A percentile compares a stretch with the other conserved stretches of the same genome.
Evolutionary conservation across 306 rosid species (phyloP).

Genomic region (Morella rubra): DNA sequence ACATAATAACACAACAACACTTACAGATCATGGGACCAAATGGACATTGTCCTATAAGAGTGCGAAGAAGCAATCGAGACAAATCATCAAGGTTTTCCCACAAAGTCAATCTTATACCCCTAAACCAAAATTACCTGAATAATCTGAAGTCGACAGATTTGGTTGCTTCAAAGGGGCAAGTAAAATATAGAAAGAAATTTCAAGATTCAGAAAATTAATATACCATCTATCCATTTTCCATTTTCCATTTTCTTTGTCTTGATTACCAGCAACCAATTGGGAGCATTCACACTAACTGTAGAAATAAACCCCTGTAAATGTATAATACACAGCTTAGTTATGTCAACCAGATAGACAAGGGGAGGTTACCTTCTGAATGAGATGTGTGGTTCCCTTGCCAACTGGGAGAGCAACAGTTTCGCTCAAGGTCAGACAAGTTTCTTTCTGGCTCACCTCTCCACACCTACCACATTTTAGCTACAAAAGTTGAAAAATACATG

Average conservation of each 20-base stretch:
- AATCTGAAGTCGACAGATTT: neutral
- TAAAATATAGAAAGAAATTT: neutral
- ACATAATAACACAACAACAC: neutral
- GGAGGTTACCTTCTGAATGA: constrained; percentile 70
- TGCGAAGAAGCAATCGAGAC: neutral
- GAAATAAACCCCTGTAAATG: neutral
- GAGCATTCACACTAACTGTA: neutral
- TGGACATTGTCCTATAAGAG: neutral
- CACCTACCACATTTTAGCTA: constrained; percentile 84
- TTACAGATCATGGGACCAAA: neutral
- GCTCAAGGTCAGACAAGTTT: constrained; percentile 63
- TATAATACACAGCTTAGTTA: neutral
- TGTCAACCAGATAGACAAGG: neutral
- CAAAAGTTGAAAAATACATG: neutral
- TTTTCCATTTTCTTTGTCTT: neutral
- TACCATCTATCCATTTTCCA: neutral
- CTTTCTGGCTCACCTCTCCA: constrained; percentile 79
- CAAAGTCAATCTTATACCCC: neutral
- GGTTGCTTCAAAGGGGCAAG: neutral
- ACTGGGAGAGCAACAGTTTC: constrained; percentile 75
- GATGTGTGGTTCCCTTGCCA: constrained; percentile 75
- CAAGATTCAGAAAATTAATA: neutral
- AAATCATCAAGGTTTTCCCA: neutral
- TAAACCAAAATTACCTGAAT: neutral
- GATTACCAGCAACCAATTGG: neutral